Percentiles rank a stretch among this genome's conserved stretches.
These are phyloP conservation scores for Podila epigama DNA, from an alignment of 192 early-diverging fungal species.

Conservation along the genomic window DNA sequence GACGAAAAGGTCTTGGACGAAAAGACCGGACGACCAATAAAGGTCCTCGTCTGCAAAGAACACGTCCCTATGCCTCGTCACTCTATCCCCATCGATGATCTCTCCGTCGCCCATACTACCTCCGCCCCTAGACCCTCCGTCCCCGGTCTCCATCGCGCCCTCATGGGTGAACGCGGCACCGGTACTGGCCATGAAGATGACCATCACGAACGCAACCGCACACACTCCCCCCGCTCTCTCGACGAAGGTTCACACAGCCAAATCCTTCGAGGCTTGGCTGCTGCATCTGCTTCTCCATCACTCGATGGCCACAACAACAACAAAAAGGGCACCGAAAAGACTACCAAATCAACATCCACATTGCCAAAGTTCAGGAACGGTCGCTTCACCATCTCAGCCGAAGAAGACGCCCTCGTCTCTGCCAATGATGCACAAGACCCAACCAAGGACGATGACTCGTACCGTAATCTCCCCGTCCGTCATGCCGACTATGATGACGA, in stretches of 20 bases:
- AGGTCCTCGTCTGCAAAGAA: conserved; percentile 45
- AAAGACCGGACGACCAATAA: conserved; percentile 11
- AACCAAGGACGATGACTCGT: conserved; percentile 33
- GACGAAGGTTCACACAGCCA: conserved; percentile 27
- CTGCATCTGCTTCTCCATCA: neutral
- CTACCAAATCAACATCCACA: conserved; percentile 2
- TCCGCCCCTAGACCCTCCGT: conserved; percentile 29
- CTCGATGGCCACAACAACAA: neutral
- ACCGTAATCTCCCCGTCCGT: conserved; percentile 14
- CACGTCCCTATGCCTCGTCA: conserved; percentile 39
- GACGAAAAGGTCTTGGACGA: conserved; percentile 13
- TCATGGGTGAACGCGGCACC: conserved; percentile 20
- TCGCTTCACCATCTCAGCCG: neutral
- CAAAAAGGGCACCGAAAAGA: neutral
- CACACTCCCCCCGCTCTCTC: conserved; percentile 24
- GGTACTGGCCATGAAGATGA: neutral
- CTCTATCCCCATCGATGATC: conserved; percentile 9
- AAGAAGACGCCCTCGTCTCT: neutral
- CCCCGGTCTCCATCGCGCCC: conserved; percentile 21
- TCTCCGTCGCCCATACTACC: conserved; percentile 18
- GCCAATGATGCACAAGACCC: conserved; percentile 11
- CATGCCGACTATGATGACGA: conserved; percentile 24
- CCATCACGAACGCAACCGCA: neutral
- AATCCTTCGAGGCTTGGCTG: neutral
- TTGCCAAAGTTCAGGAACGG: conserved; percentile 18